Evolutionary conservation across 371 early-diverging fungal species (phyloP).

Genomic region (Mucor racemosus): DNA sequence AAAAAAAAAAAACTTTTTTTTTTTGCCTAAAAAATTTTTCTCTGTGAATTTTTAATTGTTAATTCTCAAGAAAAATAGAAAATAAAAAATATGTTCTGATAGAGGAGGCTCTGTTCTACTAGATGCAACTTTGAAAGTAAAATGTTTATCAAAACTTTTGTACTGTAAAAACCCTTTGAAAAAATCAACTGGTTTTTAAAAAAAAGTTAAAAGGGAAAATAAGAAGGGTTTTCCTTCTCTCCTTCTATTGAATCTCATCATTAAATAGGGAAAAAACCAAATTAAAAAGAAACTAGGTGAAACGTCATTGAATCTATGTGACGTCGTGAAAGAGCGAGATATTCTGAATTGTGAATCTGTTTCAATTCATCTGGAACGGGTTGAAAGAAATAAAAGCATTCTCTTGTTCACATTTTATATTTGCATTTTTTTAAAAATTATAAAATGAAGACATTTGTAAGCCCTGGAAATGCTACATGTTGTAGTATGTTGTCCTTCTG

Average conservation of each 20-base stretch:
- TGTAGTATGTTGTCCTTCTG: constrained; percentile 35
- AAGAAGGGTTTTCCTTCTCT: background rate
- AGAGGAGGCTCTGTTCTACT: background rate
- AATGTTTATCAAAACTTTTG: background rate
- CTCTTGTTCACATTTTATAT: background rate
- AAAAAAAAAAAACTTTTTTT: background rate
- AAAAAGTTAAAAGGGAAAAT: background rate
- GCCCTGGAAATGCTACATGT: constrained; percentile 30
- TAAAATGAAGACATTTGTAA: constrained; percentile 37
- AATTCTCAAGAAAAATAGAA: background rate
- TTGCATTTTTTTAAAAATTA: background rate
- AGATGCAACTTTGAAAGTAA: background rate
- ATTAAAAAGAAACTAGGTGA: background rate
- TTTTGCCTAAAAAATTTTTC: background rate
- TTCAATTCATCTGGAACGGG: background rate
- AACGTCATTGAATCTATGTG: background rate
- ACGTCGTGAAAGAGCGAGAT: background rate
- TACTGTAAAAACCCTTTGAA: background rate
- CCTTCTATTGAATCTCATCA: background rate
- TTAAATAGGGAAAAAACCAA: too few species aligned
- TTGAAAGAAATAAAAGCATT: background rate
- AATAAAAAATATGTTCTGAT: background rate
- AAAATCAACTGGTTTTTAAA: background rate
- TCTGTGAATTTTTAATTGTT: background rate
- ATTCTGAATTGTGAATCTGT: background rate